A percentile compares a stretch with the other conserved stretches of the same genome.
These are phyloP conservation scores for Hymenoscyphus infarciens DNA, from an alignment of 2,329 filamentous ascomycete genomes.

Conservation along the genomic window DNA sequence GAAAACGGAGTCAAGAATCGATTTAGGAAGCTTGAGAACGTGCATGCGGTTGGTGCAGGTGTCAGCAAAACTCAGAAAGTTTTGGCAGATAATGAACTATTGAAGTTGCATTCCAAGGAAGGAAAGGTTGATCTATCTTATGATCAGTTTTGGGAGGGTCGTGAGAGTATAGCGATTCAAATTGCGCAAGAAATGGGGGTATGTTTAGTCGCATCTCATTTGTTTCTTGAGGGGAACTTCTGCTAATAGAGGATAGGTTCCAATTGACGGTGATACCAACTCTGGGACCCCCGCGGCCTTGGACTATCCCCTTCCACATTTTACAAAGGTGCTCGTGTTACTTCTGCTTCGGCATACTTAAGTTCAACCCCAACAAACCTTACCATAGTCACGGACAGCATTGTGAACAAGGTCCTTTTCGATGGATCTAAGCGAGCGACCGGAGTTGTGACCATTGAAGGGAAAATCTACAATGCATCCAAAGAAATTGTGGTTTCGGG, in stretches of 20 bases:
- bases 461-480: slow-evolving; percentile 33
- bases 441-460: slow-evolving; percentile 43
- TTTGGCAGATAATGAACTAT: slow-evolving; percentile 44
- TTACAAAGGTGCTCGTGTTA: slow-evolving; percentile 46
- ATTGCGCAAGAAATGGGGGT: slow-evolving; percentile 46
- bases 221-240: slow-evolving; percentile 39
- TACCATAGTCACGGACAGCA: slow-evolving; percentile 46
- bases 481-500: slow-evolving; percentile 46
- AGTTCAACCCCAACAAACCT: slow-evolving; percentile 46
- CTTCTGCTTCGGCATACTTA: slow-evolving; percentile 48
- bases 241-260: slow-evolving; percentile 47
- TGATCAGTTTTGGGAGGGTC: slow-evolving; percentile 49
- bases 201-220: not conserved
- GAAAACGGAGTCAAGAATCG: slow-evolving; percentile 41
- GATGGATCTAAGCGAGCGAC: slow-evolving; percentile 44
- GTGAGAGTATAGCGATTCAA: slow-evolving; percentile 47
- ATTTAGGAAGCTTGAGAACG: slow-evolving; percentile 52
- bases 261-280: slow-evolving; percentile 50
- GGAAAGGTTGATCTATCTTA: not conserved
- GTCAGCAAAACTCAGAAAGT: slow-evolving; percentile 40
- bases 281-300: slow-evolving; percentile 56
- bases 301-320: slow-evolving; percentile 48
- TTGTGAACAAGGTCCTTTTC: slow-evolving; percentile 47
- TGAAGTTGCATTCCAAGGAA: slow-evolving; percentile 2
- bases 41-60: slow-evolving; percentile 41